Conservation (phyloP, 495 filamentous ascomycete species). For the Trichoderma orchidacearum region DNA sequence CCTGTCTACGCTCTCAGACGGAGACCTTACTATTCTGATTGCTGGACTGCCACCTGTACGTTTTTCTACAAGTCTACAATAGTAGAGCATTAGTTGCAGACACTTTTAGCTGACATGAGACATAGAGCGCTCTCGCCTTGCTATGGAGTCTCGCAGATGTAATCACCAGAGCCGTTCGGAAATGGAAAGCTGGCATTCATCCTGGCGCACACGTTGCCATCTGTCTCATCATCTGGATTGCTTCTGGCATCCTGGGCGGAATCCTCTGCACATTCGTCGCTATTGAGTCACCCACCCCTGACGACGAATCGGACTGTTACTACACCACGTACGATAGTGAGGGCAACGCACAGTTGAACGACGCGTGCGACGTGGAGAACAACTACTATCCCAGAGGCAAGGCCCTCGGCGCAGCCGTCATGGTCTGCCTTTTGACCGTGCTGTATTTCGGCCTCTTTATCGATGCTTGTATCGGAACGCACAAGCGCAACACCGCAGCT, state of each 20-base stretch:
- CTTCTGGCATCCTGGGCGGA: conserved; percentile 2
- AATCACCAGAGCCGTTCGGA: conserved; percentile 13
- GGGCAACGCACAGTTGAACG: neutral
- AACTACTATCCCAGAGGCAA: conserved; percentile 1
- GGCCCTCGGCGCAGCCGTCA: conserved; percentile 7
- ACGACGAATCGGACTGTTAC: neutral
- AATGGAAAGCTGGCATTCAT: conserved; percentile 16
- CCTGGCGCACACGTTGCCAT: conserved; percentile 23
- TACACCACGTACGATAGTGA: neutral
- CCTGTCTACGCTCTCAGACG: neutral
- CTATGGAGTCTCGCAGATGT: conserved; percentile 23
- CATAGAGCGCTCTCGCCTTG: conserved; percentile 16
- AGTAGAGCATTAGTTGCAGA: neutral
- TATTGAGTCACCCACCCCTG: conserved; percentile 2
- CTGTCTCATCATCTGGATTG: conserved; percentile 19
- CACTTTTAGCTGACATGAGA: neutral
- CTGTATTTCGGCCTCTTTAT: conserved; percentile 28
- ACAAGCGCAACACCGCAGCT: conserved; percentile 12
- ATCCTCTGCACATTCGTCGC: conserved; percentile 6
- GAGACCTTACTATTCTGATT: neutral
- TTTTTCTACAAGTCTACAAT: neutral
- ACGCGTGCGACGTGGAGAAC: neutral
- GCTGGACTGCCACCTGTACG: neutral
- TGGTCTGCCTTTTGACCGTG: conserved; percentile 9
- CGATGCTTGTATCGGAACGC: conserved; percentile 28